Evolutionary conservation across 805 yeast genomes (phyloP).

Genomic region (Cyberlindnera mycetangii): DNA sequence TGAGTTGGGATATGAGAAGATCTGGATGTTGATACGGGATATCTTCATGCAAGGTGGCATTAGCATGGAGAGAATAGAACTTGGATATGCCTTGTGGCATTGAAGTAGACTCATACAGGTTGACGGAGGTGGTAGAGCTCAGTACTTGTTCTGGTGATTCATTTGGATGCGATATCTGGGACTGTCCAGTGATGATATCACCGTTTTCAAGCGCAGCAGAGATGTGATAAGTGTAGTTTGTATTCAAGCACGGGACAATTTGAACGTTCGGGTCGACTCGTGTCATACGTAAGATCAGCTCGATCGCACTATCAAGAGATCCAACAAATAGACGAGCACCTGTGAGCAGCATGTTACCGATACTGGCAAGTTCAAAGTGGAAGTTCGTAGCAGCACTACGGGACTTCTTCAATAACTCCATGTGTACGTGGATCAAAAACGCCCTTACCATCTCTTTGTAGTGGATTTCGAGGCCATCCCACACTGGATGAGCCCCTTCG

Average conservation of each 20-base stretch:
- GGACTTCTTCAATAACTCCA: conserved; percentile 67
- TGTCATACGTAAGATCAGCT: conserved; percentile 63
- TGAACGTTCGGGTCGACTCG: conserved; percentile 49
- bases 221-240: conserved; percentile 83
- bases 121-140: conserved; percentile 18
- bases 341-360: conserved; percentile 81
- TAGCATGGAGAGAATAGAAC: conserved; percentile 1
- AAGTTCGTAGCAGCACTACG: conserved; percentile 57
- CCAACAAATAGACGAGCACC: conserved; percentile 83
- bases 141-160: conserved; percentile 16
- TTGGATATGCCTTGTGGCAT: not conserved
- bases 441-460: conserved; percentile 69
- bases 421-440: conserved; percentile 74
- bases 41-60: conserved; percentile 39
- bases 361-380: conserved; percentile 71
- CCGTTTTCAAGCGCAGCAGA: conserved; percentile 74
- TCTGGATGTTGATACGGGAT: conserved; percentile 79
- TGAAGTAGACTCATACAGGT: conserved; percentile 15
- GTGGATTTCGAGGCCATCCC: conserved; percentile 59
- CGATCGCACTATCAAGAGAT: conserved; percentile 80
- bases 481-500: conserved; percentile 70
- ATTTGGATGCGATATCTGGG: conserved; percentile 88
- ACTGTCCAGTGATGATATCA: conserved; percentile 78
- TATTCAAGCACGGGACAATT: conserved; percentile 79
- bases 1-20: conserved; percentile 67